Conservation (phyloP, 2,329 filamentous ascomycete genomes). For the Xylariaceae sp. region DNA sequence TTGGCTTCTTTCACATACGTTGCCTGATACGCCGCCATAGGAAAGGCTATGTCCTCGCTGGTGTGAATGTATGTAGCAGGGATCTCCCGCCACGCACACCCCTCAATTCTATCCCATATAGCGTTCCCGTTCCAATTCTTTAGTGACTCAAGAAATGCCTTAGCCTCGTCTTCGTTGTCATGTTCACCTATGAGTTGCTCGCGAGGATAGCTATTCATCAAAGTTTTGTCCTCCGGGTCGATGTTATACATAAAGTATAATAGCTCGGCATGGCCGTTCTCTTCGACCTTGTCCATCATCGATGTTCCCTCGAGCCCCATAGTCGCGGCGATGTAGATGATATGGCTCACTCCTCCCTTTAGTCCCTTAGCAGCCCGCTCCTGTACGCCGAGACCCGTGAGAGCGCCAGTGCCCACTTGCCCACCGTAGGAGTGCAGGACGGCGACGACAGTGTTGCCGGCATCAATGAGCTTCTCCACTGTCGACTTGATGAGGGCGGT, state of each 20-base stretch:
- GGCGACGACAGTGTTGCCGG: slow-evolving; percentile 14
- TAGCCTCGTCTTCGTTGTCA: background rate
- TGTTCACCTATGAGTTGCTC: slow-evolving; percentile 19
- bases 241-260: slow-evolving; percentile 8
- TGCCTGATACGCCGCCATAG: slow-evolving; percentile 10
- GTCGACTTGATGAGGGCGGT: slow-evolving; percentile 14
- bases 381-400: background rate
- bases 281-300: slow-evolving; percentile 4
- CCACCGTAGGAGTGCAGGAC: slow-evolving; percentile 26
- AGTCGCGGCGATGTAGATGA: slow-evolving; percentile 20
- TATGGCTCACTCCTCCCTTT: slow-evolving; percentile 17
- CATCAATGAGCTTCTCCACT: slow-evolving; percentile 15
- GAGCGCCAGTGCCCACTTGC: slow-evolving; percentile 19
- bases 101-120: too few relatives aligned
- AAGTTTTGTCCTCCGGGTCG: slow-evolving; percentile 6
- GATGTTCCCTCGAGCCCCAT: slow-evolving; percentile 1
- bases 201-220: slow-evolving; percentile 1
- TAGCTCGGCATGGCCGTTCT: slow-evolving; percentile 1
- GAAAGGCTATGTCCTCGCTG: slow-evolving; percentile 8
- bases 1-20: slow-evolving; percentile 13
- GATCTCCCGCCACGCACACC: too few relatives aligned
- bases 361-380: slow-evolving; percentile 2
- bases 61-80: too few relatives aligned
- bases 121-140: background rate
- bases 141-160: background rate